Evolutionary conservation across 1,139 yeast genomes (phyloP), one percentile per base, ranked within the genome.

Genomic region (Yamadazyma triangularis): DNA sequence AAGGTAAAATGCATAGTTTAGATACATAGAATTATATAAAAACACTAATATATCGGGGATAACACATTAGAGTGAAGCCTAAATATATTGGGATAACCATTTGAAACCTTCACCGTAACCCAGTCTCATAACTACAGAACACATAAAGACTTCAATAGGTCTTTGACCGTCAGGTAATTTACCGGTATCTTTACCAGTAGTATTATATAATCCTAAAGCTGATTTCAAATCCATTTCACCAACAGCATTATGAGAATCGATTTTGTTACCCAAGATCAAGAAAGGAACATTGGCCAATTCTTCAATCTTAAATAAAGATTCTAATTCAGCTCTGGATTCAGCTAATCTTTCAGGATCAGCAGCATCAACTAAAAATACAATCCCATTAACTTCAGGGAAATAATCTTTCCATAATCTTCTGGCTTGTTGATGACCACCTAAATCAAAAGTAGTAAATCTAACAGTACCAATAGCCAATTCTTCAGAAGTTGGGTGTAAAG

Each of bases 321-420:
- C 97, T 56, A 91, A 75, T 66, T 91, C 98, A 25, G 89, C 88
- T 65, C 86, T 84, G 36, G 95, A 83, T 68, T 91, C 99, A 42
- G 86, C 85, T 50, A 91, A 85, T 62, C 99, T 82, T 56, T 82
- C 95, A 28, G 94, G 81, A 56, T 91, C 98, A 38, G 97, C 97
- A 35, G 96, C 94, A 58, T 91, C 99, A 25, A 91, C 97, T 41
- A 93, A 73, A 63, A 86, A 93, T 18, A 91, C 97, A 49, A 91
- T 91, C 32, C 97, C 98, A 60, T 88, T 85, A 34, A 91, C 98
- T 64, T 91, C 98, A 34, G 98, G 99, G 80, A 93, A 91, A 62
- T 91, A 91, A 60, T 91, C 97, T 60, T 88, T 89, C 99, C 99
- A 91, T 56, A 91, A 79, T 66, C 98, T 87, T 69, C 99, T 89